Percentiles rank a stretch among this genome's conserved stretches.
Conservation (phyloP, 208 protist genomes). For the Porcisia hertigi region DNA sequence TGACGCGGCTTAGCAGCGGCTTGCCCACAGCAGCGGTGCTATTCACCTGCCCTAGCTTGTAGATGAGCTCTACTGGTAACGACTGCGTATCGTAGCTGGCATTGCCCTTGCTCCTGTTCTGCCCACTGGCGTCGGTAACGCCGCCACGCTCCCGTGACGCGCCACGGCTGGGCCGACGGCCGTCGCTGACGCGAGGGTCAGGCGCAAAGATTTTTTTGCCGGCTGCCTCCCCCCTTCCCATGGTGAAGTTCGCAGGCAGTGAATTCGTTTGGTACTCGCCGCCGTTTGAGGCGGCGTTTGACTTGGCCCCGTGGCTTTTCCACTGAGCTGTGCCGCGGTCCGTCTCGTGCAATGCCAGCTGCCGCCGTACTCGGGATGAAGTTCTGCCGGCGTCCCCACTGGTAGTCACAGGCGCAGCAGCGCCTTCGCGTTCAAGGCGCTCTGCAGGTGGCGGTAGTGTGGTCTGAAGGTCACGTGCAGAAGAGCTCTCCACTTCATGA, state of each 20-base stretch:
- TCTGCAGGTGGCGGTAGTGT: slow-evolving; percentile 25
- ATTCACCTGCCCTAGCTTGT: slow-evolving; percentile 35
- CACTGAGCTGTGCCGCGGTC: slow-evolving; percentile 4
- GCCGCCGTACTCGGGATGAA: background rate
- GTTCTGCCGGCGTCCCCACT: slow-evolving; percentile 1
- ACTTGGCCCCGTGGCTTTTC: slow-evolving; percentile 1
- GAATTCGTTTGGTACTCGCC: slow-evolving; percentile 61
- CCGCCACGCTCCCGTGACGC: slow-evolving; percentile 14
- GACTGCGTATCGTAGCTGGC: slow-evolving; percentile 64
- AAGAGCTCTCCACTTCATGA: slow-evolving; percentile 31
- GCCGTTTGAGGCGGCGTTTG: background rate
- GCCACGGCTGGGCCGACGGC: slow-evolving; percentile 7
- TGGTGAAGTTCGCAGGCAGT: slow-evolving; percentile 58
- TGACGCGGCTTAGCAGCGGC: slow-evolving; percentile 6
- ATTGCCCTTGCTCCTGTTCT: background rate
- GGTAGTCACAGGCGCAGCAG: background rate
- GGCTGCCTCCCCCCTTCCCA: slow-evolving; percentile 1
- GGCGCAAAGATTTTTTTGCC: slow-evolving; percentile 4
- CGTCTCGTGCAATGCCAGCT: slow-evolving; percentile 11
- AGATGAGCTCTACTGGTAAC: slow-evolving; percentile 63
- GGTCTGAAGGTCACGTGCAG: background rate
- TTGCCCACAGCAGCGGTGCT: slow-evolving; percentile 9
- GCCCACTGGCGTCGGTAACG: background rate
- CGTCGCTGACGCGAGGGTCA: slow-evolving; percentile 8
- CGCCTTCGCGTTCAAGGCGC: background rate